Evolutionary conservation across 768 basidiomycete genomes (phyloP), one percentile per base, ranked within the genome.

Genomic region (Podaxis sp.): DNA sequence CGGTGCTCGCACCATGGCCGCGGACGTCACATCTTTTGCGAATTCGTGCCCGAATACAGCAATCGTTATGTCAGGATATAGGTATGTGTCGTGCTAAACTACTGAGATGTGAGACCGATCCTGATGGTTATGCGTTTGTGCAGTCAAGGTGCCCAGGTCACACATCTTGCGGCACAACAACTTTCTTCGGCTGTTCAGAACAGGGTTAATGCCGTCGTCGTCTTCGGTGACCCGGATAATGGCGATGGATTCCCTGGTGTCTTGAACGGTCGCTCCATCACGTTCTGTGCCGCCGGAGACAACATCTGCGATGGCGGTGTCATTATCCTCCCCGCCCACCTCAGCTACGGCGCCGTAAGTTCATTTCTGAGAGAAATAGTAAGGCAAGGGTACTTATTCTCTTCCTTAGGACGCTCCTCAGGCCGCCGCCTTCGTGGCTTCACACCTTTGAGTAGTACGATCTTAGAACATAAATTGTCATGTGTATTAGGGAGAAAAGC

Each of bases 1-100:
- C 3, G 78, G 76, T 17, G 73, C 76, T 0, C 63, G 66, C 20
- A 77, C 73, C 20, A 78, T 78, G 77, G 76, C 75, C 2, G 65
- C 64, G 33, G 69, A 73, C 38, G 73, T 76, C 12, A 69, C 63
- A n/a, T 60, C 69, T 0, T 66, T 60, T 24, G 73, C 73, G 2
- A 72, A 52, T 26, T 65, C 73, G 2, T 77, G 76, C 62, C 73
- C 75, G 2, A 60, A 70, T 56, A 75, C 75, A 8, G 70, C 69
- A 50, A 74, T 77, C 15, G 73, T 77, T 51, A 72, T 75, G 44
- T 73, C 74, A 41, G 75, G 74, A 10, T 77, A 76, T 62, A 76
- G 75, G 75, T 75, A 46, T 48, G 33, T 10, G 54, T 49, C 12
- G 12, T 13, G 1, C 11, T 40, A 2, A 22, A 12, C 22, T 6